Evolutionary conservation across 805 yeast genomes (phyloP).

Genomic region (Schwanniomyces occidentalis): DNA sequence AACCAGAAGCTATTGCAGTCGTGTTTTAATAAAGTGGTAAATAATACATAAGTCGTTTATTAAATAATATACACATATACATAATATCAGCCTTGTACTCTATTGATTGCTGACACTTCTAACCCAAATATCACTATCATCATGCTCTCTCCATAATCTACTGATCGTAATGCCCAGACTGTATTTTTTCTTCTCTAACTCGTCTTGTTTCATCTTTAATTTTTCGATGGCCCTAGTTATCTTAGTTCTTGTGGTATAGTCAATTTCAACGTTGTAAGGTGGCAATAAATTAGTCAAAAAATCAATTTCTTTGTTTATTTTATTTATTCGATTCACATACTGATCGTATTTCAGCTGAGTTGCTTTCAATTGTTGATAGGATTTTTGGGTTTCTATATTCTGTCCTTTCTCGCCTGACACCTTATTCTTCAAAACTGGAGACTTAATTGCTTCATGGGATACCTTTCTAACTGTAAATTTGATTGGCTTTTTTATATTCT

Average conservation of each 20-base stretch:
- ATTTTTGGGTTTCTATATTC: conserved; percentile 5
- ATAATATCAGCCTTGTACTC: too few species aligned
- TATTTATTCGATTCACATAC: conserved; percentile 29
- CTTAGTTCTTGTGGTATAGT: conserved; percentile 40
- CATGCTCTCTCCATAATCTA: conserved; percentile 43
- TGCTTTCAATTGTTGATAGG: conserved; percentile 15
- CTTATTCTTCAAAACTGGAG: conserved; percentile 9
- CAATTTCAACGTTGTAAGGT: conserved; percentile 44
- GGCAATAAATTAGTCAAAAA: conserved; percentile 42
- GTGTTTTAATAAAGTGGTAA: too few species aligned
- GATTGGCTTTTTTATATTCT: conserved; percentile 28
- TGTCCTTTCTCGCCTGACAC: conserved; percentile 1
- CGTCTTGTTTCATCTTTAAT: conserved; percentile 40
- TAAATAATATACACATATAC: too few species aligned
- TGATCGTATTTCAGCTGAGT: conserved; percentile 38
- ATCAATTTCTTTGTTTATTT: conserved; percentile 40
- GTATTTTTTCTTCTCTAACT: conserved; percentile 41
- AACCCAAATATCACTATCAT: conserved; percentile 45
- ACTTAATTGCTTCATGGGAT: conserved; percentile 24
- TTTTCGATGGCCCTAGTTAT: conserved; percentile 42
- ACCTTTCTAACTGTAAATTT: conserved; percentile 37
- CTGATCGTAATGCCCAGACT: conserved; percentile 42
- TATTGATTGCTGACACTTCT: conserved; percentile 16
- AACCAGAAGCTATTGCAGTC: too few species aligned
- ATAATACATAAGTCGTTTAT: too few species aligned